These are phyloP conservation scores for Crithidia brevicula DNA, from an alignment of 208 protist species.

Conservation along the genomic window DNA sequence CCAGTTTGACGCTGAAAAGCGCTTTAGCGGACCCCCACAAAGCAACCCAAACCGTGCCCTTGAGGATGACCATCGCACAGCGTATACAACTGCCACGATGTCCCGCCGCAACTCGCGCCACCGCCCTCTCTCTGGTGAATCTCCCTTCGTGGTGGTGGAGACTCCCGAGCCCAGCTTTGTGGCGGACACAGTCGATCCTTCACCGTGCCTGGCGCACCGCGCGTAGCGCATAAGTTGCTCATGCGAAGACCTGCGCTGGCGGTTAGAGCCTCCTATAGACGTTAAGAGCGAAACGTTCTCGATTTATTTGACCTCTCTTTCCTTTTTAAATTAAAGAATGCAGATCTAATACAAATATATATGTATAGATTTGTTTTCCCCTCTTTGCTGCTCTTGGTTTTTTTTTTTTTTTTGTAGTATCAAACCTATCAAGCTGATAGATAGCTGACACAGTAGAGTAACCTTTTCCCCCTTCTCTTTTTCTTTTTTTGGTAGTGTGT, in stretches of 20 bases:
- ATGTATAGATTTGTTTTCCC: not conserved
- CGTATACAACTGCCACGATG: not conserved
- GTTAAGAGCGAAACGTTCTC: too few relatives aligned
- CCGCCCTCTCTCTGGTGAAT: not conserved
- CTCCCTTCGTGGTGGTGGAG: conserved; percentile 9
- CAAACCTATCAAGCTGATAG: not conserved
- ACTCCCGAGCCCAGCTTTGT: conserved; percentile 9
- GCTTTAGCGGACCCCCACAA: not conserved
- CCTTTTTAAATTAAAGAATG: not conserved
- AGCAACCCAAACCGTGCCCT: conserved; percentile 7
- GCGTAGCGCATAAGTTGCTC: not conserved
- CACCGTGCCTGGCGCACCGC: conserved; percentile 3
- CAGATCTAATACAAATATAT: not conserved
- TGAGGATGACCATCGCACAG: conserved; percentile 1
- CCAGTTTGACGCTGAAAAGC: conserved; percentile 20
- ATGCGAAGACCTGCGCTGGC: too few relatives aligned
- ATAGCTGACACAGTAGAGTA: not conserved
- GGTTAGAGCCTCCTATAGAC: too few relatives aligned
- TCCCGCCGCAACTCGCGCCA: not conserved
- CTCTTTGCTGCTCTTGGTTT: conserved; percentile 14
- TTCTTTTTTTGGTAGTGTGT: not conserved
- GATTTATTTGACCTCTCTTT: not conserved
- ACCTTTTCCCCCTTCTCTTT: conserved; percentile 20
- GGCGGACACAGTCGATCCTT: conserved; percentile 18
- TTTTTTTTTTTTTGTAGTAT: conserved; percentile 4